These are phyloP conservation scores for Carex cristatella DNA, from an alignment of 176 grass and related monocot genomes.

Conservation along the genomic window DNA sequence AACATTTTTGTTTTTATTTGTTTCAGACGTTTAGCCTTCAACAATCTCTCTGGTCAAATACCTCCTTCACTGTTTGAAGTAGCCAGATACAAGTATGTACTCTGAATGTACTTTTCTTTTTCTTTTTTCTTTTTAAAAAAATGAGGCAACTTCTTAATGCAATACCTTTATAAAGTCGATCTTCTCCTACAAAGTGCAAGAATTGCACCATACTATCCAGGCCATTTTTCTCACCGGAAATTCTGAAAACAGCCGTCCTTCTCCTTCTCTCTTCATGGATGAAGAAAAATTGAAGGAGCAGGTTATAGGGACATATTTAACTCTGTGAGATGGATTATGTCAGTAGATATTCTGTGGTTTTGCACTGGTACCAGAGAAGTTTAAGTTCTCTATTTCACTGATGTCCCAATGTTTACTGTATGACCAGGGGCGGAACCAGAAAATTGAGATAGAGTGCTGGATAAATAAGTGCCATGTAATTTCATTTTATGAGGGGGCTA, in stretches of 20 bases:
- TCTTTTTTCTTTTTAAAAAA: too few relatives aligned
- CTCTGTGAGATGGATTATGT: neutral
- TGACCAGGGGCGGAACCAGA: neutral
- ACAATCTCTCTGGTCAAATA: slow-evolving; percentile 81
- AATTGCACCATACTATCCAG: neutral
- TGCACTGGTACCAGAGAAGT: neutral
- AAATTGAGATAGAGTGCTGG: too few relatives aligned
- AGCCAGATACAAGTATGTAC: slow-evolving; percentile 86
- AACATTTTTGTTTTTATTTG: slow-evolving; percentile 27
- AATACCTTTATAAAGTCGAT: neutral
- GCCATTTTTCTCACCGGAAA: neutral
- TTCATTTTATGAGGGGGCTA: too few relatives aligned
- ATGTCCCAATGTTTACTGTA: neutral
- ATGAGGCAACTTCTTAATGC: neutral
- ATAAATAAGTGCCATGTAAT: too few relatives aligned
- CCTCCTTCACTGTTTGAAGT: slow-evolving; percentile 73
- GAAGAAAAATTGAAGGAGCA: neutral
- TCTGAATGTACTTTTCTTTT: neutral
- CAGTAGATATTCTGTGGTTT: neutral
- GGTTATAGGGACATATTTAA: neutral
- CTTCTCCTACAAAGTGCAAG: neutral
- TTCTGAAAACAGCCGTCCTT: neutral
- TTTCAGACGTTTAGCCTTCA: slow-evolving; percentile 79
- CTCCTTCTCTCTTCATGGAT: neutral
- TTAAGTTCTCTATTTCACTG: neutral